phyloP scores from a whole-genome alignment of 2,329 filamentous ascomycete genomes.

The Verticillium albo-atrum region DNA sequence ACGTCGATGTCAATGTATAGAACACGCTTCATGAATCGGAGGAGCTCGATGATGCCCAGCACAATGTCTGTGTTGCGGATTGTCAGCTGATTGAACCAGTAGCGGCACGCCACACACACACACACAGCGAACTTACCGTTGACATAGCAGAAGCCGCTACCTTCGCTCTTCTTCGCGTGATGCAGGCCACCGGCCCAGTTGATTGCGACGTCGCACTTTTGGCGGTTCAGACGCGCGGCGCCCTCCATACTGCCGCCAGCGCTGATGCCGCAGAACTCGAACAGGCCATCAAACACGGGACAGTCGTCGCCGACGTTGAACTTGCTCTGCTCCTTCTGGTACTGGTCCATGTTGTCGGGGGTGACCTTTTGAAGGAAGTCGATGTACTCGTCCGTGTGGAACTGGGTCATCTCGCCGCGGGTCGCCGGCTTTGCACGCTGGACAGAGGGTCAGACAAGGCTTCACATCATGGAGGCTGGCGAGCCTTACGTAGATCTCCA shows the following conservation, averaged over 20 bases:
- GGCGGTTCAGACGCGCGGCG: slow-evolving; percentile 80
- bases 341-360: slow-evolving; percentile 96
- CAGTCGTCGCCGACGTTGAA: slow-evolving; percentile 98
- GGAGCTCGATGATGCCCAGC: slow-evolving; percentile 81
- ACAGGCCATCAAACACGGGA: slow-evolving; percentile 96
- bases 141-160: slow-evolving; percentile 96
- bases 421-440: slow-evolving; percentile 83
- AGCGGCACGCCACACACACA: slow-evolving; percentile 10
- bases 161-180: slow-evolving; percentile 95
- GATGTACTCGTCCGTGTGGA: slow-evolving; percentile 93
- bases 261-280: slow-evolving; percentile 92
- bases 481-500: slow-evolving; percentile 77
- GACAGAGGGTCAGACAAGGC: slow-evolving; percentile 1
- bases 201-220: slow-evolving; percentile 93
- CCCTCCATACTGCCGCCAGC: slow-evolving; percentile 92
- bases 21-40: slow-evolving; percentile 77
- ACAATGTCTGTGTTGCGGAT: slow-evolving; percentile 76
- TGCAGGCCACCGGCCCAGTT: slow-evolving; percentile 98
- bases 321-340: slow-evolving; percentile 82
- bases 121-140: no score
- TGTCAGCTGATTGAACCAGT: not conserved
- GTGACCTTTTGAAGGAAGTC: slow-evolving; percentile 94
- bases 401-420: slow-evolving; percentile 85
- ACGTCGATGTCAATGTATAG: slow-evolving; percentile 95
- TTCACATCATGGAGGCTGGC: slow-evolving; percentile 26